phyloP scores from a whole-genome alignment of 2,329 filamentous ascomycete species.

The Talaromyces sp. region DNA sequence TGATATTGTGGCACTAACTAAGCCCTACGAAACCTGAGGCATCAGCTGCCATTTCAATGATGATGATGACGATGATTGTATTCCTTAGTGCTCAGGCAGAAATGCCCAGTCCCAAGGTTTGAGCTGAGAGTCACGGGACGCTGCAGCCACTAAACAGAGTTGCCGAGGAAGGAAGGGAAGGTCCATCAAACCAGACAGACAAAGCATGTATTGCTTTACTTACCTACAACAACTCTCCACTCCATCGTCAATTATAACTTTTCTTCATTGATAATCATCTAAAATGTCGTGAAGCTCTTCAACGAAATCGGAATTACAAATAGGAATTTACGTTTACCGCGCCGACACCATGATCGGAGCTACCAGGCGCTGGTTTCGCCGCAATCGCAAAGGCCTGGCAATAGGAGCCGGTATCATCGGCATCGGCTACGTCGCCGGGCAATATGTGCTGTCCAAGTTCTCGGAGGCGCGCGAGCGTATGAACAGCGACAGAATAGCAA shows the following conservation, averaged over 20 bases:
- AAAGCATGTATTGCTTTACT: background rate
- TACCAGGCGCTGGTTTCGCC: slow-evolving; percentile 83
- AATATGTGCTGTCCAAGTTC: slow-evolving; percentile 89
- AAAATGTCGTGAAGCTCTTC: slow-evolving; percentile 14
- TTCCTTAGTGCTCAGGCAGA: background rate
- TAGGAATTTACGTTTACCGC: background rate
- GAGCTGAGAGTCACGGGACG: slow-evolving; percentile 2
- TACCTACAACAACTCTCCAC: background rate
- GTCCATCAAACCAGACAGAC: too few species aligned
- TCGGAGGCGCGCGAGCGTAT: slow-evolving; percentile 92
- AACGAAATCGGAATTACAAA: background rate
- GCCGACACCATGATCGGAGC: slow-evolving; percentile 56
- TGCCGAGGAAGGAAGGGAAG: slow-evolving; percentile 14
- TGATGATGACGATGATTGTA: background rate
- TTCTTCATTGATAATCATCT: background rate
- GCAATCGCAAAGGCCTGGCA: slow-evolving; percentile 84
- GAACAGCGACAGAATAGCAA: slow-evolving; percentile 90
- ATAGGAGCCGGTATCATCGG: slow-evolving; percentile 83
- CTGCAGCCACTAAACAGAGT: background rate
- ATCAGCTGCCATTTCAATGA: background rate
- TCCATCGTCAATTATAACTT: background rate
- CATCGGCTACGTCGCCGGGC: slow-evolving; percentile 83
- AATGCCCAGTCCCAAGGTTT: background rate
- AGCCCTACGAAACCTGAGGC: background rate
- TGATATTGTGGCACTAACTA: background rate